Evolutionary conservation across 768 basidiomycete genomes (phyloP).

Genomic region (Rhodotorula diobovata): DNA sequence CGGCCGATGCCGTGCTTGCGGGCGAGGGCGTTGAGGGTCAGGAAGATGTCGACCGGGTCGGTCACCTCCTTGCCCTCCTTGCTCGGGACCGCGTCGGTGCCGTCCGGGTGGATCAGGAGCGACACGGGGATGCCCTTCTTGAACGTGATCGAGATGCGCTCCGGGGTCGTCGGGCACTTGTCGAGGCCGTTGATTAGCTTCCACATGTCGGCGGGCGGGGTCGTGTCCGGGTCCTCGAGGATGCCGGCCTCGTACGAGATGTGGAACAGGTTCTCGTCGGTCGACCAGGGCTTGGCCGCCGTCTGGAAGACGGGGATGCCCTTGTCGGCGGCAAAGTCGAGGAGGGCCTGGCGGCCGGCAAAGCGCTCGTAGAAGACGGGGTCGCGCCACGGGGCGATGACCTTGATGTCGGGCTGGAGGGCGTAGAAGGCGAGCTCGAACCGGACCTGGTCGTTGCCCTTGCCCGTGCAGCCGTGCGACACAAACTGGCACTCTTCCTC

Average conservation of each 20-base stretch:
- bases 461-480: constrained; percentile 97
- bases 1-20: constrained; percentile 93
- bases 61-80: constrained; percentile 60
- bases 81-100: constrained; percentile 29
- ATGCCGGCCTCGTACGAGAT: constrained; percentile 99
- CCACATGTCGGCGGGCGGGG: constrained; percentile 97
- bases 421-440: constrained; percentile 99
- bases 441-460: constrained; percentile 99
- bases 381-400: constrained; percentile 95
- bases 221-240: constrained; percentile 90
- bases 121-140: constrained; percentile 78
- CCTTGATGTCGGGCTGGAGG: constrained; percentile 96
- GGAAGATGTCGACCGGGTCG: constrained; percentile 92
- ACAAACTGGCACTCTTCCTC: constrained; percentile 93
- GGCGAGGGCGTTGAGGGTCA: constrained; percentile 80
- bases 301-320: constrained; percentile 92
- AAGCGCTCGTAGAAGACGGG: constrained; percentile 99
- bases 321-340: constrained; percentile 80
- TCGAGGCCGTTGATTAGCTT: constrained; percentile 84
- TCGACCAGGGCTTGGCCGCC: constrained; percentile 96
- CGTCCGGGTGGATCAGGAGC: constrained; percentile 55
- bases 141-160: constrained; percentile 80
- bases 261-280: constrained; percentile 99
- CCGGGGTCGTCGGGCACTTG: constrained; percentile 70
- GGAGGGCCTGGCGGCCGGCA: constrained; percentile 87